A percentile compares a stretch with the other conserved stretches of the same genome.
Conservation (phyloP, 768 basidiomycete species). For the Chiua virens region DNA sequence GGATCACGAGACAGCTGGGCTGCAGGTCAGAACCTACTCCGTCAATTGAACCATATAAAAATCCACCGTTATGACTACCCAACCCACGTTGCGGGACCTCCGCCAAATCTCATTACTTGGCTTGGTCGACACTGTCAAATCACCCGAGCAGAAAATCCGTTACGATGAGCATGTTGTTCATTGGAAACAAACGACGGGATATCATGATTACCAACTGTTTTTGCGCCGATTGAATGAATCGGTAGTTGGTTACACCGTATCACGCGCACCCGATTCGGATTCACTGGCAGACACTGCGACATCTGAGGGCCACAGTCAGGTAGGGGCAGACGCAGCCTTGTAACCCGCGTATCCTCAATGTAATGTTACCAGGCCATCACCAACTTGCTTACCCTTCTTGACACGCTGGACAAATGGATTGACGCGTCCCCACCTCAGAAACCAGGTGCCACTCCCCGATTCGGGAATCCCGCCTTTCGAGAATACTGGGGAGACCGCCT, state of each 20-base stretch:
- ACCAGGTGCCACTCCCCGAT: constrained; percentile 67
- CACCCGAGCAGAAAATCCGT: constrained; percentile 58
- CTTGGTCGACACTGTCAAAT: constrained; percentile 8
- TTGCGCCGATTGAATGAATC: constrained; percentile 74
- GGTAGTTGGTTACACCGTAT: constrained; percentile 64
- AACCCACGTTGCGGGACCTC: constrained; percentile 23
- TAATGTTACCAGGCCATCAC: constrained; percentile 42
- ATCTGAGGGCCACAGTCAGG: constrained; percentile 14
- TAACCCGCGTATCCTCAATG: neutral
- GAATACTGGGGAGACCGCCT: constrained; percentile 73
- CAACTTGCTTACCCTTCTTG: constrained; percentile 55
- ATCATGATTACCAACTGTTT: constrained; percentile 72
- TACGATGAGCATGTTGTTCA: constrained; percentile 68
- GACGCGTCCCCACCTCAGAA: constrained; percentile 72
- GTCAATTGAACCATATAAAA: neutral
- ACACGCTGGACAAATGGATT: constrained; percentile 71
- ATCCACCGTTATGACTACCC: constrained; percentile 11
- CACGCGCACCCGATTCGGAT: constrained; percentile 28
- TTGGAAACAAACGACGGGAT: constrained; percentile 76
- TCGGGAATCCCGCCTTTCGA: constrained; percentile 90
- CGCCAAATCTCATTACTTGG: constrained; percentile 32
- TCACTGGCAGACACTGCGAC: neutral
- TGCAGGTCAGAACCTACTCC: too few relatives aligned
- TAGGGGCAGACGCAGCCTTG: constrained; percentile 5
- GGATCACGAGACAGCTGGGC: neutral